These are phyloP conservation scores for Torulaspora microellipsoides DNA, from an alignment of 805 yeast species.

Conservation along the genomic window DNA sequence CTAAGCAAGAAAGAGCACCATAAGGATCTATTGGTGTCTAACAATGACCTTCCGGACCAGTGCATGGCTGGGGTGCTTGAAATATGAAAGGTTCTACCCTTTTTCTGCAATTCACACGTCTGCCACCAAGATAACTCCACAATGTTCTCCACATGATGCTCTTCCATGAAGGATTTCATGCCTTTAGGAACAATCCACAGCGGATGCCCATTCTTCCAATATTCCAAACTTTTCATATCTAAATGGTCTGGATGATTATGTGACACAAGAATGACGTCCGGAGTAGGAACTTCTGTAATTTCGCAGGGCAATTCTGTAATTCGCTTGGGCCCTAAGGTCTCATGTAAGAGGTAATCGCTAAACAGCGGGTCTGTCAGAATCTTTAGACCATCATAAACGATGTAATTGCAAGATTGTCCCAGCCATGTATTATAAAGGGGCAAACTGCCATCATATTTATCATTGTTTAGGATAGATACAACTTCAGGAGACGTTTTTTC, in stretches of 20 bases:
- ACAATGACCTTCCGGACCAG: slow-evolving; percentile 86
- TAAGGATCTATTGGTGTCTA: slow-evolving; percentile 73
- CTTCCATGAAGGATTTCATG: slow-evolving; percentile 52
- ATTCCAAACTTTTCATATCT: slow-evolving; percentile 54
- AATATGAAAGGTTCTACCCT: slow-evolving; percentile 58
- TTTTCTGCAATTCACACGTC: slow-evolving; percentile 39
- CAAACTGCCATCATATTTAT: slow-evolving; percentile 5
- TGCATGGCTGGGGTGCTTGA: slow-evolving; percentile 95
- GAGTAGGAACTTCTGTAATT: slow-evolving; percentile 57
- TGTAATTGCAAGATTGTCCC: slow-evolving; percentile 82
- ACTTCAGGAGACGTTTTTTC: slow-evolving; percentile 15
- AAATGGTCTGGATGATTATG: slow-evolving; percentile 97
- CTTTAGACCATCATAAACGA: slow-evolving; percentile 67
- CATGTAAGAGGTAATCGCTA: slow-evolving; percentile 55
- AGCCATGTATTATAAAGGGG: slow-evolving; percentile 65
- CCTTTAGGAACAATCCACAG: slow-evolving; percentile 93
- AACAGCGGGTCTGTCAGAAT: slow-evolving; percentile 85
- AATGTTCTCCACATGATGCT: slow-evolving; percentile 55
- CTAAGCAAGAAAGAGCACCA: slow-evolving; percentile 86
- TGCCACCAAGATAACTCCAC: slow-evolving; percentile 96
- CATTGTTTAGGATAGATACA: slow-evolving; percentile 14
- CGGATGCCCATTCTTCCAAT: slow-evolving; percentile 29
- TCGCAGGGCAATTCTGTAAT: slow-evolving; percentile 72
- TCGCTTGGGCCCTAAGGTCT: slow-evolving; percentile 74
- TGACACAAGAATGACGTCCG: slow-evolving; percentile 73